These are phyloP conservation scores for Ustilago xerochloae DNA, from an alignment of 1,284 basidiomycete genomes.

Conservation along the genomic window DNA sequence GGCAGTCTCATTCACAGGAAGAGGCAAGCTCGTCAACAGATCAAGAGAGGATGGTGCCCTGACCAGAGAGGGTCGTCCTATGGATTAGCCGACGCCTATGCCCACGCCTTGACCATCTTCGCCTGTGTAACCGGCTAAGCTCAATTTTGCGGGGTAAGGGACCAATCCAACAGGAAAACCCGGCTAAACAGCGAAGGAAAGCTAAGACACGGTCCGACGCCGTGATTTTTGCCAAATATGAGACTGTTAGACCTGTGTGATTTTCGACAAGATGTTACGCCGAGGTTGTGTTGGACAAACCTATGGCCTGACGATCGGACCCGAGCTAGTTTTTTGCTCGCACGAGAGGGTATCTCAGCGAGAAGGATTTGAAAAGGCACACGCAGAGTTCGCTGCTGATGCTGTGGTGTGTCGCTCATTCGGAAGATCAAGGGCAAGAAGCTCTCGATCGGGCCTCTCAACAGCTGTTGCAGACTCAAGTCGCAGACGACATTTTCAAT, in stretches of 20 bases:
- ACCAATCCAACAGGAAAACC: background rate
- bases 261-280: too few species aligned
- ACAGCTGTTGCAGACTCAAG: too few species aligned
- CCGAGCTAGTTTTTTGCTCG: slow-evolving; percentile 13
- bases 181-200: slow-evolving; percentile 6
- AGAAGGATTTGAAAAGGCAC: slow-evolving; percentile 7
- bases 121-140: background rate
- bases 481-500: slow-evolving; percentile 21
- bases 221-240: background rate
- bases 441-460: too few species aligned
- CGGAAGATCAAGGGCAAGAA: slow-evolving; percentile 40
- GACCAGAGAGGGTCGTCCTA: too few species aligned
- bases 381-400: background rate
- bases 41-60: too few species aligned
- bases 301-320: too few species aligned
- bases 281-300: too few species aligned
- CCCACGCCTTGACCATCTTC: slow-evolving; percentile 25
- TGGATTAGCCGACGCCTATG: slow-evolving; percentile 32
- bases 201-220: background rate
- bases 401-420: background rate
- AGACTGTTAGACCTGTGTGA: background rate
- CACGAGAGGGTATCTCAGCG: slow-evolving; percentile 14
- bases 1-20: too few species aligned
- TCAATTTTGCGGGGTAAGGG: slow-evolving; percentile 14
- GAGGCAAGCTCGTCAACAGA: too few species aligned